phyloP scores from a whole-genome alignment of 805 yeast genomes.

The Zygotorulaspora florentina region DNA sequence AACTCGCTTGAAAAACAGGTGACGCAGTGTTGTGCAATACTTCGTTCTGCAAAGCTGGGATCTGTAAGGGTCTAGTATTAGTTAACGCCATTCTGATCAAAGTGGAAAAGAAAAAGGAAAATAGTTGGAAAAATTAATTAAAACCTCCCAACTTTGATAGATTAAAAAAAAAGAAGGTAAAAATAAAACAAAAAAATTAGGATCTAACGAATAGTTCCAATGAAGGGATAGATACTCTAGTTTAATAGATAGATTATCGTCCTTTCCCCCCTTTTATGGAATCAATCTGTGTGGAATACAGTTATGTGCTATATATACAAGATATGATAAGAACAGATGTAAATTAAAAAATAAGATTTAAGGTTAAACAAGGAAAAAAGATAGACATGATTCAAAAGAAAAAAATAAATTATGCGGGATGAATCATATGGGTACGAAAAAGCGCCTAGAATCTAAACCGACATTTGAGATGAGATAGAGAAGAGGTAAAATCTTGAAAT shows the following conservation, averaged over 20 bases:
- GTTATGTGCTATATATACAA: background rate
- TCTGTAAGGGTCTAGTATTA: conserved; percentile 59
- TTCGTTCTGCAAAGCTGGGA: conserved; percentile 41
- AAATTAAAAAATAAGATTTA: background rate
- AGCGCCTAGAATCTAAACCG: background rate
- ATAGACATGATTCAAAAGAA: conserved; percentile 1
- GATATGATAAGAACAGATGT: background rate
- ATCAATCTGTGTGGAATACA: conserved; percentile 7
- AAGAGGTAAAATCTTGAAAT: conserved; percentile 8
- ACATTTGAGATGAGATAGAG: background rate
- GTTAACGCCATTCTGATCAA: conserved; percentile 52
- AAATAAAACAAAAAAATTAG: conserved; percentile 4
- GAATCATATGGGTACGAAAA: conserved; percentile 3
- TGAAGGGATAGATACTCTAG: conserved; percentile 11
- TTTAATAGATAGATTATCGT: conserved; percentile 3
- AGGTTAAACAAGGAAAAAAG: background rate
- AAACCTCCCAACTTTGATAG: conserved; percentile 16
- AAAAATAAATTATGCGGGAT: conserved; percentile 8
- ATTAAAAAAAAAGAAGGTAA: conserved; percentile 5
- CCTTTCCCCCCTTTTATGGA: conserved; percentile 9
- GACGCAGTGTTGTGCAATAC: conserved; percentile 32
- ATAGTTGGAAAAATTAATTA: conserved; percentile 19
- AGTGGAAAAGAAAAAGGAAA: conserved; percentile 7
- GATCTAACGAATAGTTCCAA: conserved; percentile 8
- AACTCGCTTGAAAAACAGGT: conserved; percentile 32